Evolutionary conservation across 2,329 filamentous ascomycete species (phyloP).

Genomic region (Claviceps cyperi): DNA sequence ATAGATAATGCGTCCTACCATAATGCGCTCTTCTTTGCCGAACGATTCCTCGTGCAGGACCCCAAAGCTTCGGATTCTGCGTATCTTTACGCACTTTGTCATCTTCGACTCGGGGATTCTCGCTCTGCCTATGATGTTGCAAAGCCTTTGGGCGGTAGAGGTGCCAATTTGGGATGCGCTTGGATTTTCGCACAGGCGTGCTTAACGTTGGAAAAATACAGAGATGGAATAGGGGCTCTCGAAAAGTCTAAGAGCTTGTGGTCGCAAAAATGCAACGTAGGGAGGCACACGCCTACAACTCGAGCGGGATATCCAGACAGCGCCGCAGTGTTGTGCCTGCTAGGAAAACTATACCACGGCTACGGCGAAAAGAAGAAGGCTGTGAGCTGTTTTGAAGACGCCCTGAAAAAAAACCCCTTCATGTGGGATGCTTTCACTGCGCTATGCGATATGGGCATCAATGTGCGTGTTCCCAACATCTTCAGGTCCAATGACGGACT

Average conservation of each 20-base stretch:
- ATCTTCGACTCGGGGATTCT: slow-evolving; percentile 68
- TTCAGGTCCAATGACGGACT: slow-evolving; percentile 57
- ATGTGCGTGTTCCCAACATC: slow-evolving; percentile 69
- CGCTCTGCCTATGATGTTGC: slow-evolving; percentile 77
- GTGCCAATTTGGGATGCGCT: slow-evolving; percentile 68
- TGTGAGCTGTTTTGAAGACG: slow-evolving; percentile 73
- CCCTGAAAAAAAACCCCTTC: slow-evolving; percentile 80
- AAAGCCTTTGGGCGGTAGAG: slow-evolving; percentile 54
- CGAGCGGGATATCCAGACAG: slow-evolving; percentile 69
- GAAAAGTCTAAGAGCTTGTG: slow-evolving; percentile 71
- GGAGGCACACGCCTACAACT: slow-evolving; percentile 65
- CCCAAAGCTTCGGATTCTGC: slow-evolving; percentile 64
- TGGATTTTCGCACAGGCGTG: slow-evolving; percentile 89
- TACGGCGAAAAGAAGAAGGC: slow-evolving; percentile 76
- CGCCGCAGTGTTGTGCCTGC: slow-evolving; percentile 65
- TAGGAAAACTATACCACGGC: slow-evolving; percentile 75
- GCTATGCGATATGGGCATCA: slow-evolving; percentile 75
- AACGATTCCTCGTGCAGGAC: slow-evolving; percentile 73
- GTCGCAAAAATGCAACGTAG: slow-evolving; percentile 61
- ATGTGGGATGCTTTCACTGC: slow-evolving; percentile 95
- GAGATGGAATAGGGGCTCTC: slow-evolving; percentile 69
- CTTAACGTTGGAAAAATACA: slow-evolving; percentile 60
- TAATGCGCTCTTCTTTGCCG: slow-evolving; percentile 88
- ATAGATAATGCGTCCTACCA: slow-evolving; percentile 82
- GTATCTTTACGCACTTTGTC: slow-evolving; percentile 72